These are phyloP conservation scores for Kickxella alabastrina DNA, from an alignment of 192 early-diverging fungal species.

Conservation along the genomic window DNA sequence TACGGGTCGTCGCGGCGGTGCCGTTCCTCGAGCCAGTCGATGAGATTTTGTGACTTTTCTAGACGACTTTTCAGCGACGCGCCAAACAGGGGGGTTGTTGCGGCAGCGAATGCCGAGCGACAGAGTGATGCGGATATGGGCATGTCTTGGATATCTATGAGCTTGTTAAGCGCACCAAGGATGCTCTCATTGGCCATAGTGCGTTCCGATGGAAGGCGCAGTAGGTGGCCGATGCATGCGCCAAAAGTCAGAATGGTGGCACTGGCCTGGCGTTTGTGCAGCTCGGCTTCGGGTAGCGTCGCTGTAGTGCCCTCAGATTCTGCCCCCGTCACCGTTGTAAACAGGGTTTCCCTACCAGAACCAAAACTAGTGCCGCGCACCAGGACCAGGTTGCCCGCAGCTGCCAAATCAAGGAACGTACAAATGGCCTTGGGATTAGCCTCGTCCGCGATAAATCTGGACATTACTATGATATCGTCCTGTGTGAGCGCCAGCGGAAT, in stretches of 20 bases:
- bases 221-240: neutral
- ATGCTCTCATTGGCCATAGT: neutral
- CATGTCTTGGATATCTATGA: neutral
- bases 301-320: no score
- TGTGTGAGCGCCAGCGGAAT: slow-evolving; percentile 23
- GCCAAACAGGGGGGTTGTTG: no score
- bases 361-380: slow-evolving; percentile 3
- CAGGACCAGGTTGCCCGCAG: slow-evolving; percentile 7
- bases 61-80: no score
- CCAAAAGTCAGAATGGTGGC: slow-evolving; percentile 9
- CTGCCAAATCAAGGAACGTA: slow-evolving; percentile 13
- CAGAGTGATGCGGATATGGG: slow-evolving; percentile 20
- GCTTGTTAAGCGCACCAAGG: neutral
- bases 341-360: neutral
- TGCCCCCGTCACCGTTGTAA: no score
- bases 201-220: neutral
- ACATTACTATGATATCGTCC: slow-evolving; percentile 3
- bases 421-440: neutral
- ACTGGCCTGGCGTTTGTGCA: slow-evolving; percentile 1
- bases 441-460: slow-evolving; percentile 8
- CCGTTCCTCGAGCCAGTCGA: no score
- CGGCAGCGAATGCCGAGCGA: slow-evolving; percentile 12
- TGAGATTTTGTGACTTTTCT: no score
- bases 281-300: neutral
- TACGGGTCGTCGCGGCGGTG: neutral